Conservation (phyloP, 805 yeast species). For the Ogataea corticis region DNA sequence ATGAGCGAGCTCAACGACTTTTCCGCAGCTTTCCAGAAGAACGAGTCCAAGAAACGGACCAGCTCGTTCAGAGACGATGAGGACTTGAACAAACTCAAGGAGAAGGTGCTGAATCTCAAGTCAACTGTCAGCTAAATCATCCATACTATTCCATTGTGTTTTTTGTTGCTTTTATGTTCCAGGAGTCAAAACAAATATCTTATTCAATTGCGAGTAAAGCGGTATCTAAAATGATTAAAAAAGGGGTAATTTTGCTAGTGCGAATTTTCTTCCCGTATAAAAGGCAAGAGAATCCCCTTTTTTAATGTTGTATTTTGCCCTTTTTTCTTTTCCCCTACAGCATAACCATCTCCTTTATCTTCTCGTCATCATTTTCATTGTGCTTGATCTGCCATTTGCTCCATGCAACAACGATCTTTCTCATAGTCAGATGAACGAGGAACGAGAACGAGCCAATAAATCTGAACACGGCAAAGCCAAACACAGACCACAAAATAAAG, state of each 20-base stretch:
- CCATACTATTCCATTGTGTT: slow-evolving; percentile 6
- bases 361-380: slow-evolving; percentile 15
- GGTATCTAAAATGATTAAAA: too few species aligned
- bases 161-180: slow-evolving; percentile 5
- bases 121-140: slow-evolving; percentile 18
- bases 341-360: slow-evolving; percentile 23
- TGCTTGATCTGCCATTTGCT: slow-evolving; percentile 34
- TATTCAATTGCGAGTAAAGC: too few species aligned
- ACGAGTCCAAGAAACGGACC: slow-evolving; percentile 13
- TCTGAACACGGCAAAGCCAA: slow-evolving; percentile 77
- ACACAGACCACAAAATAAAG: slow-evolving; percentile 90
- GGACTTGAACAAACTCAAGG: slow-evolving; percentile 32
- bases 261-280: too few species aligned
- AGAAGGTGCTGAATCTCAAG: slow-evolving; percentile 32
- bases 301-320: too few species aligned
- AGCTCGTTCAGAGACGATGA: slow-evolving; percentile 31
- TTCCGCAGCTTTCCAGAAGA: slow-evolving; percentile 1
- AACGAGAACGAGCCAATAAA: slow-evolving; percentile 79
- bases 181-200: too few species aligned
- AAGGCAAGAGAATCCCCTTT: neutral
- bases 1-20: slow-evolving; percentile 2
- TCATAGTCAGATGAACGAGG: slow-evolving; percentile 45
- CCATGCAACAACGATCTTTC: slow-evolving; percentile 33
- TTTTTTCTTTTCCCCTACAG: neutral
- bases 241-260: too few species aligned